Evolutionary conservation across 306 rosid species (phyloP).

Genomic region (Myrica gale): DNA sequence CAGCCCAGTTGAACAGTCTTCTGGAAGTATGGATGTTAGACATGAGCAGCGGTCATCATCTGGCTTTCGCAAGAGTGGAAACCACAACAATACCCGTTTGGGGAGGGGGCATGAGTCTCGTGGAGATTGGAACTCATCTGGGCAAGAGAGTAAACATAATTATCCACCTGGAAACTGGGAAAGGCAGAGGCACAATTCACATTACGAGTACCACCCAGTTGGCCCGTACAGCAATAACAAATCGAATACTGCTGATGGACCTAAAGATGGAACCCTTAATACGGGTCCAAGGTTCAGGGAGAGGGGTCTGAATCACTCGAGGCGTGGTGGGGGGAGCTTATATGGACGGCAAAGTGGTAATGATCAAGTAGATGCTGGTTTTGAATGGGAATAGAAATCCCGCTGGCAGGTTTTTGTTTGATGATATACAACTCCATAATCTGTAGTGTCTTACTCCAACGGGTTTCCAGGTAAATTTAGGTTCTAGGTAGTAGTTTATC

Average conservation of each 20-base stretch:
- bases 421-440: constrained; percentile 29
- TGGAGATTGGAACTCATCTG: constrained; percentile 59
- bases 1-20: constrained; percentile 42
- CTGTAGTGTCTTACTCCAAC: constrained; percentile 29
- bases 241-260: constrained; percentile 43
- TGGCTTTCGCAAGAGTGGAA: constrained; percentile 58
- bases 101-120: constrained; percentile 64
- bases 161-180: constrained; percentile 55
- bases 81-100: constrained; percentile 49
- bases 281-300: constrained; percentile 61
- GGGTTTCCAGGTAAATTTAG: constrained; percentile 39
- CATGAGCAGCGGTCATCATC: constrained; percentile 57
- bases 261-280: constrained; percentile 49
- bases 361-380: constrained; percentile 43
- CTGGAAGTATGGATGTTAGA: constrained; percentile 45
- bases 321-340: constrained; percentile 75
- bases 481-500: constrained; percentile 4
- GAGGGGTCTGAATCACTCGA: constrained; percentile 63
- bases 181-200: constrained; percentile 61
- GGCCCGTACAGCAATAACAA: constrained; percentile 53
- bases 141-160: constrained; percentile 56
- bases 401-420: constrained; percentile 18
- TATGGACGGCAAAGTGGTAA: constrained; percentile 53
- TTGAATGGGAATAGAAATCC: constrained; percentile 21
- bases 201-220: constrained; percentile 80